Evolutionary conservation across 805 yeast genomes (phyloP).

Genomic region (Candida sanyiensis): DNA sequence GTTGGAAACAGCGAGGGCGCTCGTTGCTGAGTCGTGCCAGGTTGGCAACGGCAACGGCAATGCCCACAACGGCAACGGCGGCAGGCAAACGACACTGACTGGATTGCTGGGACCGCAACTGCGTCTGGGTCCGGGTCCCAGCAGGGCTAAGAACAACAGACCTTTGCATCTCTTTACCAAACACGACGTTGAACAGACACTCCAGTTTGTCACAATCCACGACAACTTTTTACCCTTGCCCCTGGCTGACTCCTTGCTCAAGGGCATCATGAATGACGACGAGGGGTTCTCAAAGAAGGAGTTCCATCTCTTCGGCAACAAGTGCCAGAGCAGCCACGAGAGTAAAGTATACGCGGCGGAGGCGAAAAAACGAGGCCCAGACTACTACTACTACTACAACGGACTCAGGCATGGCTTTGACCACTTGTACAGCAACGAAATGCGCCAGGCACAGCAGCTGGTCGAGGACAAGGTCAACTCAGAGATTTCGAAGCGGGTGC

Average conservation of each 20-base stretch:
- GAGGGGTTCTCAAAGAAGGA: constrained; percentile 35
- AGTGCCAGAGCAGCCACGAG: constrained; percentile 53
- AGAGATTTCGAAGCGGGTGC: constrained; percentile 27
- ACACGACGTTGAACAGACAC: constrained; percentile 41
- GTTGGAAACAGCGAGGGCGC: constrained; percentile 32
- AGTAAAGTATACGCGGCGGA: constrained; percentile 33
- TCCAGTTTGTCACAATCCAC: constrained; percentile 48
- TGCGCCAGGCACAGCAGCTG: constrained; percentile 35
- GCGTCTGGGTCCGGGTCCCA: no score
- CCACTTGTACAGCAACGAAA: constrained; percentile 33
- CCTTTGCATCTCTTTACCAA: constrained; percentile 43
- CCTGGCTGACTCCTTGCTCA: constrained; percentile 41
- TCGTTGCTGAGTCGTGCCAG: constrained; percentile 35
- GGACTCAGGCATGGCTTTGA: constrained; percentile 32
- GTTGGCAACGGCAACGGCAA: not conserved
- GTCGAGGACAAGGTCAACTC: constrained; percentile 37
- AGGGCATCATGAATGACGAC: constrained; percentile 37
- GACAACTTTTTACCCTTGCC: constrained; percentile 46
- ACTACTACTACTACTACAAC: constrained; percentile 34
- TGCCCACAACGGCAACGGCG: not conserved
- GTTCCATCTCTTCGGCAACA: constrained; percentile 59
- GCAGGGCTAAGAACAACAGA: constrained; percentile 19
- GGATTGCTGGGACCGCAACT: no score
- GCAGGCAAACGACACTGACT: no score
- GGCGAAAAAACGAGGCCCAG: constrained; percentile 14